phyloP scores from a whole-genome alignment of 1,139 yeast genomes.

The Geotrichum australiense region DNA sequence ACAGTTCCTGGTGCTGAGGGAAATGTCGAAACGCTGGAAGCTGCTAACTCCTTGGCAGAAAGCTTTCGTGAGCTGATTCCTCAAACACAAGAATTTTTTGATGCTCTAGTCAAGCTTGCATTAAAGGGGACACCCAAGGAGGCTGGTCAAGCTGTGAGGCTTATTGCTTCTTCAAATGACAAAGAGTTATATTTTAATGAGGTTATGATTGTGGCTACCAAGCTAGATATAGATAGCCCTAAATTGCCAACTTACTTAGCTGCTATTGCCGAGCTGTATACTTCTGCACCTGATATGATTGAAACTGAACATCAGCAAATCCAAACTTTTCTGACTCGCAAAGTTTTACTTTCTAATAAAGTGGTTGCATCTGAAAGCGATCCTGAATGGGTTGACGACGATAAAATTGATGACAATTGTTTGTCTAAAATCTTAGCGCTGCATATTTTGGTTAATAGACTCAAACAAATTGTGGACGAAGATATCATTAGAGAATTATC shows the following conservation, averaged over 20 bases:
- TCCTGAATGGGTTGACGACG: constrained; percentile 47
- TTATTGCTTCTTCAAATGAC: constrained; percentile 44
- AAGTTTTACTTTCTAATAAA: constrained; percentile 26
- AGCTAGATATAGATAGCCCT: constrained; percentile 34
- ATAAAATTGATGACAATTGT: constrained; percentile 38
- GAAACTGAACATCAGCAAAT: constrained; percentile 52
- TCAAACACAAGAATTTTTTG: constrained; percentile 31
- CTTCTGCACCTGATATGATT: constrained; percentile 45
- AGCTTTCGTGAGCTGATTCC: constrained; percentile 39
- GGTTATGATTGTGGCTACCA: constrained; percentile 34
- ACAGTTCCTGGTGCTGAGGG: constrained; percentile 31
- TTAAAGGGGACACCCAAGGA: constrained; percentile 51
- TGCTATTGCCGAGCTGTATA: constrained; percentile 54
- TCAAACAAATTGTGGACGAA: constrained; percentile 41
- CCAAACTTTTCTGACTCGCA: constrained; percentile 47
- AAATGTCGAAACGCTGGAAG: constrained; percentile 43
- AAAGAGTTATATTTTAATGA: constrained; percentile 36
- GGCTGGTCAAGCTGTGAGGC: constrained; percentile 59
- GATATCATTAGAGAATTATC: constrained; percentile 38
- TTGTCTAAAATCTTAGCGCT: constrained; percentile 42
- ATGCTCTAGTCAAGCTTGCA: constrained; percentile 40
- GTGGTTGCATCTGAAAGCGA: constrained; percentile 26
- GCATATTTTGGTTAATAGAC: constrained; percentile 55
- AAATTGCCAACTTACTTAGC: constrained; percentile 52
- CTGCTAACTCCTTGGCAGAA: constrained; percentile 54